phyloP scores from a whole-genome alignment of 805 yeast genomes.

The Candida ipomoeae region DNA sequence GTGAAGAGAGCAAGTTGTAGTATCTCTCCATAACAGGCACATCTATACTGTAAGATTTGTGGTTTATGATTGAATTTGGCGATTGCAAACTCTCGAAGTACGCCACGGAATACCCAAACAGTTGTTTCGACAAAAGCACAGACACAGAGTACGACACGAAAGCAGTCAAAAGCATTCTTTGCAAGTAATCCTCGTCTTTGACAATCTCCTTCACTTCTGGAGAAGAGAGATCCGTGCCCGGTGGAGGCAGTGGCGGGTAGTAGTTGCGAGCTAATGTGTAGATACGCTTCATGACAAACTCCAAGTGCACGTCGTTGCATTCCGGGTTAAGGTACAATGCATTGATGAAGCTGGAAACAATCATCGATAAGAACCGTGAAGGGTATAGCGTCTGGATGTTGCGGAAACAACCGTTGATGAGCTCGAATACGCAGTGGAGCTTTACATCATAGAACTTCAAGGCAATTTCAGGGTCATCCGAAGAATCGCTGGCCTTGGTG shows the following conservation, averaged over 20 bases:
- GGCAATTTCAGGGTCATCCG: slow-evolving; percentile 5
- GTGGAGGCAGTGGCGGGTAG: slow-evolving; percentile 36
- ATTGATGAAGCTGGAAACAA: slow-evolving; percentile 54
- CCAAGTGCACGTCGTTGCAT: slow-evolving; percentile 24
- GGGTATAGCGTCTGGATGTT: slow-evolving; percentile 70
- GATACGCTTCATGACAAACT: slow-evolving; percentile 53
- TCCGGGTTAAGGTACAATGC: slow-evolving; percentile 37
- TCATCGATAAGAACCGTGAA: slow-evolving; percentile 71
- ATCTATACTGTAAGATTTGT: slow-evolving; percentile 17
- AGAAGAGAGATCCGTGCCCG: slow-evolving; percentile 36
- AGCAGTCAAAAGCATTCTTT: slow-evolving; percentile 60
- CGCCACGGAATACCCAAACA: slow-evolving; percentile 23
- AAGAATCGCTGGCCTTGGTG: slow-evolving; percentile 25
- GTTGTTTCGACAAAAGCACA: slow-evolving; percentile 20
- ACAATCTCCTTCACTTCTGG: slow-evolving; percentile 36
- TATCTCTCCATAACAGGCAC: slow-evolving; percentile 23
- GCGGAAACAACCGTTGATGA: slow-evolving; percentile 54
- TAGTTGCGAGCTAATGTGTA: slow-evolving; percentile 57
- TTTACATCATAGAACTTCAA: slow-evolving; percentile 47
- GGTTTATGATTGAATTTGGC: slow-evolving; percentile 4
- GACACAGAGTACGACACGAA: slow-evolving; percentile 54
- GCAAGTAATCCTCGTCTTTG: slow-evolving; percentile 59
- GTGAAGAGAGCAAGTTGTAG: slow-evolving; percentile 49
- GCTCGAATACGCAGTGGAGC: slow-evolving; percentile 63
- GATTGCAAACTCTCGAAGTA: slow-evolving; percentile 13